These are phyloP conservation scores for Coemansia sp. DNA, from an alignment of 192 early-diverging fungal genomes.

Conservation along the genomic window DNA sequence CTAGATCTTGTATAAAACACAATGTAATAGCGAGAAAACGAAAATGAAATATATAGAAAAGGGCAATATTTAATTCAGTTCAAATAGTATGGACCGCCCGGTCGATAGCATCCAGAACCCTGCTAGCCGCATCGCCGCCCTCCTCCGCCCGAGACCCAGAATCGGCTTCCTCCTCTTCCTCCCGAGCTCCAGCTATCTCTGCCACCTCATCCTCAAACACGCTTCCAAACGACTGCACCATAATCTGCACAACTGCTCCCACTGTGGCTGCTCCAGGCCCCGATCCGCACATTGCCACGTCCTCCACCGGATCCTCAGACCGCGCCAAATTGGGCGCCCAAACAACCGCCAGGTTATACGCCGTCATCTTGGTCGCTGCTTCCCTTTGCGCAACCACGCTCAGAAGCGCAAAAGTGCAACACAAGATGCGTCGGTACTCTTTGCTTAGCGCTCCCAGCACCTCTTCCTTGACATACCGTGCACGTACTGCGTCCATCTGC, in stretches of 20 bases:
- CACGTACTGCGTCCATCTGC: constrained; percentile 30
- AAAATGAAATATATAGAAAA: neutral
- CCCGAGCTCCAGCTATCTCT: constrained; percentile 6
- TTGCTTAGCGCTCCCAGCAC: constrained; percentile 36
- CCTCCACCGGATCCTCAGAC: constrained; percentile 40
- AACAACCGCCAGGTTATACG: constrained; percentile 81
- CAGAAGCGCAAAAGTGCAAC: constrained; percentile 58
- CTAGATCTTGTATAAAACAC: neutral
- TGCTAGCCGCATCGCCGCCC: constrained; percentile 10
- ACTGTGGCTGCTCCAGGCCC: constrained; percentile 31
- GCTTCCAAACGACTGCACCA: constrained; percentile 28
- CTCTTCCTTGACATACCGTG: constrained; percentile 35
- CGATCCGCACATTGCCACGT: constrained; percentile 45
- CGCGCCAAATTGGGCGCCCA: constrained; percentile 84
- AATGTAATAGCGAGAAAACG: neutral
- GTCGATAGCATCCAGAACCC: constrained; percentile 28
- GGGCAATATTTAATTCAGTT: too few species aligned
- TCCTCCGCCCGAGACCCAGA: too few species aligned
- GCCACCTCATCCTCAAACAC: constrained; percentile 37
- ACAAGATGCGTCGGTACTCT: constrained; percentile 28
- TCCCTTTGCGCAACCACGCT: constrained; percentile 64
- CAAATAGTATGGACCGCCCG: neutral
- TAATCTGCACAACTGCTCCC: constrained; percentile 37
- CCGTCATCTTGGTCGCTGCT: constrained; percentile 77
- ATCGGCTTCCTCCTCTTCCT: neutral